Base-by-base conservation (phyloP, 2,329 filamentous ascomycete genomes). In the Coniochaeta sp. region DNA sequence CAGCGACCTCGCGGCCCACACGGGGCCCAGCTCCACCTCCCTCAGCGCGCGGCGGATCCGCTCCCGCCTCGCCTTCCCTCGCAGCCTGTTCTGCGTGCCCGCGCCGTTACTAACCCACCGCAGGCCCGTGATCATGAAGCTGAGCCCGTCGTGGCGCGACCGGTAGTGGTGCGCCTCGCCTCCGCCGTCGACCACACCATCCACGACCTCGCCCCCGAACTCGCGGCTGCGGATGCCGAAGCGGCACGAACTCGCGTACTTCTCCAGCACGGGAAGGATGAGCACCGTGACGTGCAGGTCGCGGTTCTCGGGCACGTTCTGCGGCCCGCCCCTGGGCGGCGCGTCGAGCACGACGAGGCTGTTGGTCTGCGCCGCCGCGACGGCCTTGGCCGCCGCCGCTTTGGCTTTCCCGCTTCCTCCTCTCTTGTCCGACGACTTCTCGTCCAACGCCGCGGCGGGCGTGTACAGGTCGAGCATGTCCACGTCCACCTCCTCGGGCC, bases 231-330 rank as follows among this genome's bases (percentile, higher is more conserved):
- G 87, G 60, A 99, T 84, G 3, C 93, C 93, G 68, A 89, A 91
- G 50, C 91, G 83, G 0, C 89, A 89, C 0, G 86, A 89, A 6
- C 87, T 85, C 0, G 84, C 79, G 70, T 98, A 99, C 62, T 85
- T 86, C 63, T 91, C 82, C 3, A 99, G 77, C 0, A 85, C 81
- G 0, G 93, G 95, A 0, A 98, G 80, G 14, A 99, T 86, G 14
- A 97, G 77, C 0, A 98, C 73, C 17, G 90, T 96, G 64, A 99
- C 89, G 66, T 98, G 91, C 47, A 96, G 76, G 70, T 98, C 95
- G 66, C 88, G 87, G 61, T 89, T 85, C 0, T 78, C 72, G 0
- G 87, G 88, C 1, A 90, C 80, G 1, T 77, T 74, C 64, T 89
- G 82, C 0, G 90, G 90, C 0, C 84, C 85, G 1, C 79, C 78